Percentiles rank a stretch among this genome's conserved stretches.
Evolutionary conservation across 805 yeast species (phyloP).

Genomic region (Pachysolen tannophilus): DNA sequence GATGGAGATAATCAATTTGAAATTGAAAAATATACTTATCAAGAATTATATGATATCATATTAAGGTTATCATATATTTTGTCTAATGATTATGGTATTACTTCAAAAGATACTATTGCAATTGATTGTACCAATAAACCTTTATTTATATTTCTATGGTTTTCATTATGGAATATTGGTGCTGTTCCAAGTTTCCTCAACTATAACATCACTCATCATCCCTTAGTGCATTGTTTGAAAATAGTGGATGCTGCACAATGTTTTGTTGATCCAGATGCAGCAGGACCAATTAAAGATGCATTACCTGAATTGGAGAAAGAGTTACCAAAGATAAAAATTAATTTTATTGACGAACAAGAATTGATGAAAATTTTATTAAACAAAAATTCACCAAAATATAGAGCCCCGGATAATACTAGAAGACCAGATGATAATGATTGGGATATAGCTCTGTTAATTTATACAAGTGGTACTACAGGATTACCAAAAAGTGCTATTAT

Average conservation of each 20-base stretch:
- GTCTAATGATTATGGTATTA: slow-evolving; percentile 52
- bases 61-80: slow-evolving; percentile 61
- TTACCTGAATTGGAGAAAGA: slow-evolving; percentile 24
- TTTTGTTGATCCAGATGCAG: slow-evolving; percentile 69
- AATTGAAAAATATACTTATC: slow-evolving; percentile 59
- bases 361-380: slow-evolving; percentile 29
- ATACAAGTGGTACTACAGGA: slow-evolving; percentile 94
- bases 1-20: slow-evolving; percentile 47
- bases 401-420: slow-evolving; percentile 52
- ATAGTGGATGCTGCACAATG: slow-evolving; percentile 58
- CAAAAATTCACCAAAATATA: slow-evolving; percentile 35
- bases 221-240: slow-evolving; percentile 73
- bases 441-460: slow-evolving; percentile 65
- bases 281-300: slow-evolving; percentile 41
- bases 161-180: slow-evolving; percentile 86
- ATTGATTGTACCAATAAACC: slow-evolving; percentile 80
- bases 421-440: slow-evolving; percentile 49
- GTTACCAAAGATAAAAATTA: slow-evolving; percentile 32
- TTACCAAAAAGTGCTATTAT: slow-evolving; percentile 89
- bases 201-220: slow-evolving; percentile 64
- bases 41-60: slow-evolving; percentile 58
- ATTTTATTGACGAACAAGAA: slow-evolving; percentile 44
- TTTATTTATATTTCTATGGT: slow-evolving; percentile 70
- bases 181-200: slow-evolving; percentile 84
- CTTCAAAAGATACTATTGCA: slow-evolving; percentile 62